Evolutionary conservation across 495 filamentous ascomycete genomes (phyloP).

Genomic region (Neurospora cerealis): DNA sequence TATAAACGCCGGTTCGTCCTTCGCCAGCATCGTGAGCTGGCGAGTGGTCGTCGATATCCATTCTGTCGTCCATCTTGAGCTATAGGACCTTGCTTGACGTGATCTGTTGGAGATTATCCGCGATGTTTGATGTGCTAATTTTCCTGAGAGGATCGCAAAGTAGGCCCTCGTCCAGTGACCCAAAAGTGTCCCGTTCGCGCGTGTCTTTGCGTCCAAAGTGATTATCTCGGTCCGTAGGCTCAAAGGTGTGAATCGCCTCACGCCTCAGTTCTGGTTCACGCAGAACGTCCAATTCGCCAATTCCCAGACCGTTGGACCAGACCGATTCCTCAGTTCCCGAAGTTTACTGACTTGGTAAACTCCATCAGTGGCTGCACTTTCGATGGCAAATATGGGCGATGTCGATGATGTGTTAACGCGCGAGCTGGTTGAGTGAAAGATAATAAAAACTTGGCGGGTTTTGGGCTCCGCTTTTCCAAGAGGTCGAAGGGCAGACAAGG

Average conservation of each 20-base stretch:
- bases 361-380: neutral
- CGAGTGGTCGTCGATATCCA: conserved; percentile 13
- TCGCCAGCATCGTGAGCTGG: neutral
- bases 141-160: neutral
- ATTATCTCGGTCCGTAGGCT: neutral
- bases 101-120: neutral
- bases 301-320: neutral
- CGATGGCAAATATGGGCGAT: neutral
- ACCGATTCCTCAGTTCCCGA: neutral
- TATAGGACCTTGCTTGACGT: neutral
- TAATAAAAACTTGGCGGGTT: neutral
- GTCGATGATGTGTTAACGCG: neutral
- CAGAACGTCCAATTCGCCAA: neutral
- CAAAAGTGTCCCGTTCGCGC: neutral
- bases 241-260: neutral
- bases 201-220: neutral
- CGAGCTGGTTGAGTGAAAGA: neutral
- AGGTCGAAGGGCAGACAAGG: neutral
- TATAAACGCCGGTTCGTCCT: neutral
- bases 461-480: neutral
- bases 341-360: too few species aligned
- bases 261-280: neutral
- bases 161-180: neutral
- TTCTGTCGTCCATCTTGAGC: conserved; percentile 9
- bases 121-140: neutral